Base-by-base conservation (phyloP, 73 alveolate genomes). In the Paramecium sexaurelia region DNA sequence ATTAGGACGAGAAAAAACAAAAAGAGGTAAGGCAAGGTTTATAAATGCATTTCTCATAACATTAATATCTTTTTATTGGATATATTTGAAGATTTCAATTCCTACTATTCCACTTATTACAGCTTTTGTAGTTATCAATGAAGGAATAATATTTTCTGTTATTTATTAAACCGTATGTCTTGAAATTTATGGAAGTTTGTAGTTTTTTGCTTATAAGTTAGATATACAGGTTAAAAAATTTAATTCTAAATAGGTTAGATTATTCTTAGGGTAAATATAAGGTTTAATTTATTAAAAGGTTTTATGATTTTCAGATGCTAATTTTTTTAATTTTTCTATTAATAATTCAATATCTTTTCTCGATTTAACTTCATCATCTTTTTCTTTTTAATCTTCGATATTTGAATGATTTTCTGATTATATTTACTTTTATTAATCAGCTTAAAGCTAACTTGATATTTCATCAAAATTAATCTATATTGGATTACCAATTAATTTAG, bases 61-160 rank as follows among this genome's bases (percentile, higher is more conserved):
- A 47, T 92, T 96, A 6, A 95, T 83, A 47, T 75, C 95, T 40
- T 83, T 69, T 15, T 95, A 95, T 40, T 61, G 90, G 20, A 91
- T 92, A 61, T 83, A 55, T 87, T 95, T 96, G 92, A 85, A 87
- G 86, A 95, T 84, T 71, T 94, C 97, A 61, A 90, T 92, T n/a
- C 97, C 86, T 10, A 96, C 99, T 56, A 96, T 87, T 13, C 99
- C 99, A 20, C 98, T 96, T 85, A 97, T 95, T 96, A 98, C 96
- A 36, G 99, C 99, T 55, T 99, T 98, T 13, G 99, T 98, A 39
- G 99, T 98, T 55, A 99, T 99, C 22, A 98, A 97, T 47, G 99
- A 99, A 22, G 99, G 99, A 83, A 98, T 97, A 71, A 98, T 97
- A 95, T 97, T 97, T 24, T 99, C 96, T 15, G 95, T 95, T 19